Evolutionary conservation across 805 yeast species (phyloP).

Genomic region (Saccharomycopsis sp.): DNA sequence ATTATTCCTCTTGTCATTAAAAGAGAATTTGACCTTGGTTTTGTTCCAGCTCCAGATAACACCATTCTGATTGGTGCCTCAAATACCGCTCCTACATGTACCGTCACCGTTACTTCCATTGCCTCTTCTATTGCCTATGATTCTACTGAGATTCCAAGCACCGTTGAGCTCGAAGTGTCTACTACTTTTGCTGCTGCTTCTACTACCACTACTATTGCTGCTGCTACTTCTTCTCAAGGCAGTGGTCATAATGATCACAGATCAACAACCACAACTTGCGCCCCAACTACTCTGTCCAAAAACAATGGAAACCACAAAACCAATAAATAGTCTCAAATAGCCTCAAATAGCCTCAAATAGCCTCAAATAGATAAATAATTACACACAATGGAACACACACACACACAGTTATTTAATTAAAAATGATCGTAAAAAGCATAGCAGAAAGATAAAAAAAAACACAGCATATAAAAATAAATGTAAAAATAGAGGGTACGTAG

Average conservation of each 20-base stretch:
- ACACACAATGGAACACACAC: neutral
- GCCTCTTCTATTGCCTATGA: neutral
- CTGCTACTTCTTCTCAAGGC: neutral
- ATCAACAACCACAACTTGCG: neutral
- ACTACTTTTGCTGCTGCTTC: too few species aligned
- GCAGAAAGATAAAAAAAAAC: neutral
- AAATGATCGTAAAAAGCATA: neutral
- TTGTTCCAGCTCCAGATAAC: neutral
- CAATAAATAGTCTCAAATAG: too few species aligned
- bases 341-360: too few species aligned
- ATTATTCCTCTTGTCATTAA: slow-evolving; percentile 48
- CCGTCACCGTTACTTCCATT: neutral
- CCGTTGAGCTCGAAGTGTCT: neutral
- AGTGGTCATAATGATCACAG: neutral
- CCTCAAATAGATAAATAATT: too few species aligned
- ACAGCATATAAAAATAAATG: too few species aligned
- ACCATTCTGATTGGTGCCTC: neutral
- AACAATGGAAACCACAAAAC: neutral
- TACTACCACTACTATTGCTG: too few species aligned
- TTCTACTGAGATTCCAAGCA: neutral
- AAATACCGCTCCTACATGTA: neutral
- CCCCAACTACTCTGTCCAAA: neutral
- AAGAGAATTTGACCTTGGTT: slow-evolving; percentile 21
- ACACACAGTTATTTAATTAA: neutral
- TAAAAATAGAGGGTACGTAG: neutral